Conservation (phyloP, 352 stramenopile species). For the Plasmopara muralis region DNA sequence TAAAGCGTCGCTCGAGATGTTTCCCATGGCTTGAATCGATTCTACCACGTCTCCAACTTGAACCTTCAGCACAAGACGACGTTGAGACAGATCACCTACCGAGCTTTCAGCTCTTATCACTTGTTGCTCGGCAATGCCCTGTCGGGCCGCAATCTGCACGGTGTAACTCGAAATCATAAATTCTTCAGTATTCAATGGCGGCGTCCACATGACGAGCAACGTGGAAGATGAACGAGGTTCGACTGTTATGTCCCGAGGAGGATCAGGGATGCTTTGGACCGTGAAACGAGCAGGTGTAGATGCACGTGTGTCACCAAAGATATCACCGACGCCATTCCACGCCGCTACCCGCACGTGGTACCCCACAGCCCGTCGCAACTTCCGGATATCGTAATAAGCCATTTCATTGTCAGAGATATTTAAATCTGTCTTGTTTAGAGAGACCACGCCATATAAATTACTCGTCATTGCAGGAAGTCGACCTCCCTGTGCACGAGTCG, state of each 20-base stretch:
- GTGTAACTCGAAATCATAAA: slow-evolving; percentile 37
- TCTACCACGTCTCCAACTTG: slow-evolving; percentile 17
- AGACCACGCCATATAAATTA: slow-evolving; percentile 43
- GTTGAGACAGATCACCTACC: slow-evolving; percentile 21
- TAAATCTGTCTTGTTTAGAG: slow-evolving; percentile 38
- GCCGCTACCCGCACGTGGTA: slow-evolving; percentile 90
- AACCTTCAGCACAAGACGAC: slow-evolving; percentile 13
- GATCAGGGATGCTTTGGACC: slow-evolving; percentile 31
- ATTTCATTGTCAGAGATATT: slow-evolving; percentile 19
- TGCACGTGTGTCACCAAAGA: slow-evolving; percentile 75
- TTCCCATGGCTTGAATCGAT: slow-evolving; percentile 26
- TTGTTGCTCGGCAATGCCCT: slow-evolving; percentile 57
- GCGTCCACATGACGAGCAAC: slow-evolving; percentile 45
- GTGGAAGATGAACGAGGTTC: slow-evolving; percentile 24
- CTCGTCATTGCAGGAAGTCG: slow-evolving; percentile 76
- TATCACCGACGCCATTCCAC: slow-evolving; percentile 87
- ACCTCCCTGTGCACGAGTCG: slow-evolving; percentile 29
- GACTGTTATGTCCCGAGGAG: slow-evolving; percentile 43
- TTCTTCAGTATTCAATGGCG: slow-evolving; percentile 48
- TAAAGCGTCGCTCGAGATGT: slow-evolving; percentile 34
- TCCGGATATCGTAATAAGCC: slow-evolving; percentile 26
- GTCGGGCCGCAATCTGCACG: slow-evolving; percentile 57
- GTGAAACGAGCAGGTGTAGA: slow-evolving; percentile 64
- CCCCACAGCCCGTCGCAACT: slow-evolving; percentile 29
- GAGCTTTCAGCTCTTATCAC: slow-evolving; percentile 35